Base-by-base conservation (phyloP, 441 rosid species). In the Metrosideros polymorpha region DNA sequence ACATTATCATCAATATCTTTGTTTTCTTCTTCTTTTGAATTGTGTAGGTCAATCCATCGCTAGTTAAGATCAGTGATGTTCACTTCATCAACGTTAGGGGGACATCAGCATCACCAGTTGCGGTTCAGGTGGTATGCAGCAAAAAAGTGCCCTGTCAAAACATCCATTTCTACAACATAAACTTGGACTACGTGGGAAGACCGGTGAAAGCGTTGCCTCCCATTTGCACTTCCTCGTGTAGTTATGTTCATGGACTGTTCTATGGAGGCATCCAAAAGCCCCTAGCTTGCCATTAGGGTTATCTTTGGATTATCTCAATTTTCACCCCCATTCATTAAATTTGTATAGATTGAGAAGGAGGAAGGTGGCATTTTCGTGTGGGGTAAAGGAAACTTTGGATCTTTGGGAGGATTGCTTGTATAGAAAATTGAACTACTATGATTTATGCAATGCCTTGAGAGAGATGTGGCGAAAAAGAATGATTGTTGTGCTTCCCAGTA, bases 91-190 rank as follows among this genome's bases (percentile, higher is more conserved):
- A 94, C 93, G 82, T 94, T 12, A 86, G 85, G 84, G 97, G 97
- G 54, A 94, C 96, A 6, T 71, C 97, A 56, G 6, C 30, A 3
- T 87, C 95, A 7, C 85, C 89, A 42, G 89, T 87, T 4, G 95
- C 92, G 3, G 93, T 95, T 2, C 84, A 84, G 49, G 53, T 94
- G 10, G 54, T 59, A 17, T 95, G 97, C 91, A 95, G 97, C 92
- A 52, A 87, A 63, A 52, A 82, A 17, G 27, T 45, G 47, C 97
- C 96, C 15, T 94, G 96, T 89, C 83, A 86, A 51, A 84, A 89
- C 51, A 29, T 93, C 59, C 86, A 66, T 1, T 30, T 94, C 30
- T 75, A 87, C 49, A 89, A 91, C 88, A 87, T 95, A 83, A 85
- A 94, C 77, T 86, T 95, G 87, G 53, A 83, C 66, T 93, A 90